A percentile compares a stretch with the other conserved stretches of the same genome.
phyloP scores from a whole-genome alignment of 495 filamentous ascomycete species.

The Penicillium chermesinum region DNA sequence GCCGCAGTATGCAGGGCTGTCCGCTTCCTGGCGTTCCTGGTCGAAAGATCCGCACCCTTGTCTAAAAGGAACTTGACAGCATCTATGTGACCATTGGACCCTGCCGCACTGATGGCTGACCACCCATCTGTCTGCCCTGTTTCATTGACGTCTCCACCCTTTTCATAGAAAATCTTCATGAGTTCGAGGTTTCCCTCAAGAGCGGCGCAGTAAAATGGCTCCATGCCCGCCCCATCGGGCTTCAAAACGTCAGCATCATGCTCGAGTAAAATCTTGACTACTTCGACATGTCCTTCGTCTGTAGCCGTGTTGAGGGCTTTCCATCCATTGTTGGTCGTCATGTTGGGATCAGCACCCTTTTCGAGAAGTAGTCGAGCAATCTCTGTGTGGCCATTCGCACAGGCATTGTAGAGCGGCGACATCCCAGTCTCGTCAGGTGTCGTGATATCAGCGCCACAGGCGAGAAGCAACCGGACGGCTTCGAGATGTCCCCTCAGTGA shows the following conservation, averaged over 20 bases:
- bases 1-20: neutral
- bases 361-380: neutral
- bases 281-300: neutral
- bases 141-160: neutral
- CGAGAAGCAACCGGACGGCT: neutral
- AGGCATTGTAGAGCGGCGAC: neutral
- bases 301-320: neutral
- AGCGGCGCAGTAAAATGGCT: neutral
- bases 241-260: neutral
- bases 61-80: neutral
- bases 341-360: slow-evolving; percentile 1
- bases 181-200: neutral
- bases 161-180: neutral
- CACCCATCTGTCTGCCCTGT: neutral
- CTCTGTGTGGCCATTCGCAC: neutral
- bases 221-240: neutral
- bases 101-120: neutral
- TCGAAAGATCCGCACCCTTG: neutral
- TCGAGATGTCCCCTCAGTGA: neutral
- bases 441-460: neutral
- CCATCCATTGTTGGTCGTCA: neutral
- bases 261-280: neutral
- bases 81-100: neutral
- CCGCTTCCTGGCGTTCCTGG: neutral
- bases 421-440: too few species aligned